Percentiles rank a stretch among this genome's conserved stretches.
Conservation (phyloP, 2,329 filamentous ascomycete genomes). For the Trichoderma afroharzianum region DNA sequence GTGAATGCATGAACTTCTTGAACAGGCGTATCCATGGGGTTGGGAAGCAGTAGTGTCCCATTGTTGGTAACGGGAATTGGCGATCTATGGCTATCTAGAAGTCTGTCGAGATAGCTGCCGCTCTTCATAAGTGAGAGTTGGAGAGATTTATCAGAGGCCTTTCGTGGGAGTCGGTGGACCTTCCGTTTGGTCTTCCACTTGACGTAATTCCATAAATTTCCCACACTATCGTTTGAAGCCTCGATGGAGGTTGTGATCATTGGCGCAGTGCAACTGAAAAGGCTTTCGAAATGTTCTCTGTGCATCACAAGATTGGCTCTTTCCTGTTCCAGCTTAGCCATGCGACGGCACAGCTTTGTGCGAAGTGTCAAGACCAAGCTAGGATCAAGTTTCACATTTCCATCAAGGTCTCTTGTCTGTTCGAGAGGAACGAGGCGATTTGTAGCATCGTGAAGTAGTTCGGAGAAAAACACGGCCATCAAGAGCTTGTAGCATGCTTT, state of each 20-base stretch:
- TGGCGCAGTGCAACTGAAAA: neutral
- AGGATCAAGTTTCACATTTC: neutral
- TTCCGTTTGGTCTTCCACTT: slow-evolving; percentile 35
- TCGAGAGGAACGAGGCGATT: neutral
- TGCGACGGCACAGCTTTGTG: slow-evolving; percentile 15
- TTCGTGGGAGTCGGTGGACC: no score
- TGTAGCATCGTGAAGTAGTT: neutral
- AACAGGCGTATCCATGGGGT: neutral
- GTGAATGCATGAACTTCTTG: neutral
- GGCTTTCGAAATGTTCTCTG: neutral
- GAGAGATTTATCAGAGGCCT: slow-evolving; percentile 28
- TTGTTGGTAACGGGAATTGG: neutral
- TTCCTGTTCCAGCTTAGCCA: slow-evolving; percentile 27
- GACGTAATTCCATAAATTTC: slow-evolving; percentile 37
- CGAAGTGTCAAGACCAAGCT: neutral
- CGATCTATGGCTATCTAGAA: neutral
- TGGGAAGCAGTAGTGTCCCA: neutral
- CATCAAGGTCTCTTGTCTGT: no score
- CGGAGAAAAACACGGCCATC: slow-evolving; percentile 8
- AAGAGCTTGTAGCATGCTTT: slow-evolving; percentile 13
- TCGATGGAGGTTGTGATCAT: neutral
- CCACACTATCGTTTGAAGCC: slow-evolving; percentile 28
- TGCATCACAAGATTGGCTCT: slow-evolving; percentile 42
- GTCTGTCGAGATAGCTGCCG: slow-evolving; percentile 27
- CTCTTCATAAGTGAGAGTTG: slow-evolving; percentile 42